phyloP scores from a whole-genome alignment of 164 flowering plant species.

The Dillenia suffruticosa region DNA sequence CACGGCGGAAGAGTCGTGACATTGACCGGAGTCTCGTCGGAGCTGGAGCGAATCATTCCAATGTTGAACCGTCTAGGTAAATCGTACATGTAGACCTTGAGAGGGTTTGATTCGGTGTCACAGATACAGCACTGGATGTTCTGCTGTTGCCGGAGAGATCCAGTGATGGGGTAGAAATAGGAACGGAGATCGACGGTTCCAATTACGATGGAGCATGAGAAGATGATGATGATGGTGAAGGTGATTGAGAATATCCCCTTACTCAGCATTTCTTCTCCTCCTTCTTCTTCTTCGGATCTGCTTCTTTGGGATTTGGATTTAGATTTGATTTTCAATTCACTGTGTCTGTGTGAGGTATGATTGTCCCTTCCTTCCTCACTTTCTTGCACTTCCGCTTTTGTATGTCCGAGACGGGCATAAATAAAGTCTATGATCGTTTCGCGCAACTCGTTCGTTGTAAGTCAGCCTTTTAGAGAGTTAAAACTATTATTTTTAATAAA shows the following conservation, averaged over 20 bases:
- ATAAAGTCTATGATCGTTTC: too few species aligned
- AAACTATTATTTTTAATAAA: too few species aligned
- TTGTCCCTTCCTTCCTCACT: too few species aligned
- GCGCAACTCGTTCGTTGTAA: too few species aligned
- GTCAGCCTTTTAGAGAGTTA: too few species aligned
- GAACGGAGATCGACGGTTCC: slow-evolving; percentile 50
- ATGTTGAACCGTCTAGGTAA: slow-evolving; percentile 72
- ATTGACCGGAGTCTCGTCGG: slow-evolving; percentile 34
- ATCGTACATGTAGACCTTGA: slow-evolving; percentile 86
- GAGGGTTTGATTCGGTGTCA: slow-evolving; percentile 30
- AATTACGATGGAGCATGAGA: slow-evolving; percentile 31
- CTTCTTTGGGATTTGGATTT: too few species aligned
- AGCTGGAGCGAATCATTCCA: slow-evolving; percentile 45
- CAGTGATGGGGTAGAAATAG: slow-evolving; percentile 35
- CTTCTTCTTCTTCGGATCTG: neutral
- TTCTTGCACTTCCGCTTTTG: too few species aligned
- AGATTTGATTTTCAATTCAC: too few species aligned
- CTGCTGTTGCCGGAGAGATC: slow-evolving; percentile 6
- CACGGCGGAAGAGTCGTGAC: slow-evolving; percentile 46
- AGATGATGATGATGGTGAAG: slow-evolving; percentile 27
- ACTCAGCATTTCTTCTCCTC: slow-evolving; percentile 18
- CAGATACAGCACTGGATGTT: slow-evolving; percentile 9
- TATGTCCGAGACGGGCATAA: too few species aligned
- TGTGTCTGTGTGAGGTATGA: too few species aligned
- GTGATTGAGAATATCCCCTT: slow-evolving; percentile 18